phyloP scores from a whole-genome alignment of 2,329 filamentous ascomycete species.

The Ascochyta viciae-villosae region DNA sequence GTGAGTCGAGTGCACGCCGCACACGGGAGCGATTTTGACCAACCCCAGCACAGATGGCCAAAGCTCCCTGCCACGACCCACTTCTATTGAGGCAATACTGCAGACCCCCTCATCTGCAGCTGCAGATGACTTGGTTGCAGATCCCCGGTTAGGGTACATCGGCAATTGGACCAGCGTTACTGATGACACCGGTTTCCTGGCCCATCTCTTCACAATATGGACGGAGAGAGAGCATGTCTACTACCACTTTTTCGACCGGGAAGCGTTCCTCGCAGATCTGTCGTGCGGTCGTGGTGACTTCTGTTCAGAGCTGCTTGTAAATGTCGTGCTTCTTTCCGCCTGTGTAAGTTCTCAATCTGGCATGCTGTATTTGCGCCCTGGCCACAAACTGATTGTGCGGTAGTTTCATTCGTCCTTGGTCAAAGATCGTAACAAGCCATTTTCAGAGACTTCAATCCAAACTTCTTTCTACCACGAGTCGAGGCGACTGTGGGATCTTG shows the following conservation, averaged over 20 bases:
- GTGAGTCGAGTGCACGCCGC: conserved; percentile 25
- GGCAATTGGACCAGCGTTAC: conserved; percentile 37
- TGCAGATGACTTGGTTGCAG: conserved; percentile 16
- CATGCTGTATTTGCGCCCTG: neutral
- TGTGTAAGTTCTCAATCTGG: conserved; percentile 29
- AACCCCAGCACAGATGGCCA: conserved; percentile 39
- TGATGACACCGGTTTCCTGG: conserved; percentile 26
- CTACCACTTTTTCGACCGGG: conserved; percentile 41
- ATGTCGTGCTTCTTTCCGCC: conserved; percentile 39
- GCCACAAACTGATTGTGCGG: neutral
- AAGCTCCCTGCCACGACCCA: conserved; percentile 21
- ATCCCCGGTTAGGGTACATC: conserved; percentile 28
- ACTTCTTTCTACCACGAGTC: conserved; percentile 42
- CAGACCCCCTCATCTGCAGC: conserved; percentile 17
- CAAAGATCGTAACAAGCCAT: conserved; percentile 38
- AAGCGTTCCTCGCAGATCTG: conserved; percentile 41
- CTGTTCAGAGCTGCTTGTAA: conserved; percentile 42
- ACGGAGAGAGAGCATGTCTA: conserved; percentile 36
- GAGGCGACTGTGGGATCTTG: conserved; percentile 36
- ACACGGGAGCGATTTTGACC: conserved; percentile 33
- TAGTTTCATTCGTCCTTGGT: conserved; percentile 37
- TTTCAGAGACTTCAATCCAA: conserved; percentile 31
- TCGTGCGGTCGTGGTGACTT: conserved; percentile 31
- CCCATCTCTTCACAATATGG: conserved; percentile 36
- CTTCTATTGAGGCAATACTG: conserved; percentile 33